phyloP scores from a whole-genome alignment of 2,329 filamentous ascomycete genomes.

The Trichoderma koningiopsis region DNA sequence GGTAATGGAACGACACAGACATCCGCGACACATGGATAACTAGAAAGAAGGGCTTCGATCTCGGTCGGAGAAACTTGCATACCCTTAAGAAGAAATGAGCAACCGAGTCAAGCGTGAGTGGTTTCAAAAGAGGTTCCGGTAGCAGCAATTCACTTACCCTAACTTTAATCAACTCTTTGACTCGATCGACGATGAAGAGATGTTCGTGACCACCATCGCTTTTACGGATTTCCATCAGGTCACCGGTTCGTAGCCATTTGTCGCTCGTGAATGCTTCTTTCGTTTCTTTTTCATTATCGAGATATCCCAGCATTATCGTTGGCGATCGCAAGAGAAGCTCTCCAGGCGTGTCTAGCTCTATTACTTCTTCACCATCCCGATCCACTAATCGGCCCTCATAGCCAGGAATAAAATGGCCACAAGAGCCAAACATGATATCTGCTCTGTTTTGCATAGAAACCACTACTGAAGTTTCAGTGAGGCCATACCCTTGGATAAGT shows the following conservation, averaged over 20 bases:
- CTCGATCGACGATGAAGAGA: constrained; percentile 31
- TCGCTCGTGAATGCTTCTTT: constrained; percentile 28
- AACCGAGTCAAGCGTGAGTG: not conserved
- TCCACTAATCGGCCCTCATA: constrained; percentile 67
- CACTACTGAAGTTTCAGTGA: constrained; percentile 78
- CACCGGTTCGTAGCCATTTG: constrained; percentile 36
- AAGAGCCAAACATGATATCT: constrained; percentile 72
- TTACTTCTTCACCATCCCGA: constrained; percentile 69
- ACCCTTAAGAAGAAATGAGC: constrained; percentile 48
- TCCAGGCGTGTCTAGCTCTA: constrained; percentile 63
- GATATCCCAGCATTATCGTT: constrained; percentile 72
- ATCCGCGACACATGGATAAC: constrained; percentile 66
- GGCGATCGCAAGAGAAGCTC: constrained; percentile 77
- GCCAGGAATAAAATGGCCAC: constrained; percentile 69
- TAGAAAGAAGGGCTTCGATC: constrained; percentile 67
- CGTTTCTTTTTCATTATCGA: constrained; percentile 68
- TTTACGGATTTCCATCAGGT: constrained; percentile 62
- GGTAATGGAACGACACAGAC: constrained; percentile 69
- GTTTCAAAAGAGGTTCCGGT: no score
- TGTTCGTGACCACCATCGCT: constrained; percentile 45
- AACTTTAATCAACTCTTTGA: constrained; percentile 61
- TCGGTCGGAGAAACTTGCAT: constrained; percentile 74
- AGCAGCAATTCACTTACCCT: constrained; percentile 25
- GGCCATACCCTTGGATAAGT: constrained; percentile 69
- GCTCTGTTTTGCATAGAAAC: constrained; percentile 60